These are phyloP conservation scores for Pseudogymnoascus sp. DNA, from an alignment of 2,329 filamentous ascomycete genomes.

Conservation along the genomic window DNA sequence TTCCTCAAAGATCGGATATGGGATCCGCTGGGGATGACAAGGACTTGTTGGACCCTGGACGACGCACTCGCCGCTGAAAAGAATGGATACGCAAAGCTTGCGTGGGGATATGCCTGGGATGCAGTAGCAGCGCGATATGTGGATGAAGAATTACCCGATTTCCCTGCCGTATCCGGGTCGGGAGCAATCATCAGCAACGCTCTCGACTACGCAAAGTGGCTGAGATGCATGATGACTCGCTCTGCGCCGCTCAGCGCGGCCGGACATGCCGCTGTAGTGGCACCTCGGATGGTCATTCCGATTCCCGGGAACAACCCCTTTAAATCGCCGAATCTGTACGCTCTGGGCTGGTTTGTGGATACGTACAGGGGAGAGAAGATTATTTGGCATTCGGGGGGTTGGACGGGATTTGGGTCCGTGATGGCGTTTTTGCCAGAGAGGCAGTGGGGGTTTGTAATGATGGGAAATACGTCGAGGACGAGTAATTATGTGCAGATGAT, in stretches of 20 bases:
- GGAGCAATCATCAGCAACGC: conserved; percentile 41
- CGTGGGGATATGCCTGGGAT: conserved; percentile 37
- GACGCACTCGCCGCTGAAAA: neutral
- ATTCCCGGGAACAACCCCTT: conserved; percentile 18
- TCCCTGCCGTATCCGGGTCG: conserved; percentile 33
- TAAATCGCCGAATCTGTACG: conserved; percentile 32
- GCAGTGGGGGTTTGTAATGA: conserved; percentile 35
- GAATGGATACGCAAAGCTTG: conserved; percentile 26
- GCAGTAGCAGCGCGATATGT: conserved; percentile 22
- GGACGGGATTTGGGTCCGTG: conserved; percentile 37
- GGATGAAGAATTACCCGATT: conserved; percentile 22
- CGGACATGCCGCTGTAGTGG: conserved; percentile 29
- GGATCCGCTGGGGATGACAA: conserved; percentile 39
- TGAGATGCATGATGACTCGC: conserved; percentile 38
- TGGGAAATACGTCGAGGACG: conserved; percentile 38
- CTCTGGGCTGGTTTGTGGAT: conserved; percentile 33
- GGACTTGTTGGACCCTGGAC: conserved; percentile 28
- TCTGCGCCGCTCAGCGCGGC: conserved; percentile 29
- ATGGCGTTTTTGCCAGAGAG: conserved; percentile 39
- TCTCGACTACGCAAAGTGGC: conserved; percentile 44
- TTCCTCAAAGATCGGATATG: conserved; percentile 38
- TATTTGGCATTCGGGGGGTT: conserved; percentile 36
- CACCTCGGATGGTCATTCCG: conserved; percentile 26
- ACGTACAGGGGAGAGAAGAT: conserved; percentile 38
- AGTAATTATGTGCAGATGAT: conserved; percentile 31